phyloP scores from a whole-genome alignment of 2,329 filamentous ascomycete species.

The Hypoxylon sp. region DNA sequence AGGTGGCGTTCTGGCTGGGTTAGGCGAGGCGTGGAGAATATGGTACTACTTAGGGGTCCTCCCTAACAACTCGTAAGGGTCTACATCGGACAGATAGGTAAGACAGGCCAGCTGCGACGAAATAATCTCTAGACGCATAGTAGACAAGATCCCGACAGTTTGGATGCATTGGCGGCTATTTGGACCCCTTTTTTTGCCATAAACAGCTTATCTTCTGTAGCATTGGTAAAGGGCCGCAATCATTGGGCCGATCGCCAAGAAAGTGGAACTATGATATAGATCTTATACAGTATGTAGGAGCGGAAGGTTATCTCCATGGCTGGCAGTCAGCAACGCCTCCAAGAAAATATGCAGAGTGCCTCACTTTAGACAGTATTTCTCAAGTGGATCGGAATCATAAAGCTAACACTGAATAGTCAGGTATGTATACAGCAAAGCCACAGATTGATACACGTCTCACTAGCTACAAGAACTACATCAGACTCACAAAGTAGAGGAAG shows the following conservation, averaged over 20 bases:
- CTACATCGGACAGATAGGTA: background rate
- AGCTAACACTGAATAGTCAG: background rate
- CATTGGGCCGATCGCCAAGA: slow-evolving; percentile 28
- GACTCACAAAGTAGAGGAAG: background rate
- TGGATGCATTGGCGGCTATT: background rate
- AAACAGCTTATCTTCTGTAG: background rate
- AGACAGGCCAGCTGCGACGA: background rate
- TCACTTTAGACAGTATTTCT: background rate
- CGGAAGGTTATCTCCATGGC: background rate
- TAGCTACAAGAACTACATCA: background rate
- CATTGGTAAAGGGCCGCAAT: background rate
- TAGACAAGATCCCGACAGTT: background rate
- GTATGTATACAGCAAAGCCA: background rate
- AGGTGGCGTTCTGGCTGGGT: background rate
- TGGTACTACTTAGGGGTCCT: background rate
- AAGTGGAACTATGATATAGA: slow-evolving; percentile 25
- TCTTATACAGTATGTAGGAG: slow-evolving; percentile 11
- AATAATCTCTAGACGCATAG: too few species aligned
- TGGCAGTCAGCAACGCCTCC: background rate
- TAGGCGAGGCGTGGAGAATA: background rate
- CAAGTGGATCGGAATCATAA: background rate
- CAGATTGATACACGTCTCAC: background rate
- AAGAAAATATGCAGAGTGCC: background rate
- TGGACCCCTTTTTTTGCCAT: background rate
- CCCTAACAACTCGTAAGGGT: background rate